A percentile compares a stretch with the other conserved stretches of the same genome.
phyloP scores from a whole-genome alignment of 2,329 filamentous ascomycete species.

The Ceratocystis cubensis region DNA sequence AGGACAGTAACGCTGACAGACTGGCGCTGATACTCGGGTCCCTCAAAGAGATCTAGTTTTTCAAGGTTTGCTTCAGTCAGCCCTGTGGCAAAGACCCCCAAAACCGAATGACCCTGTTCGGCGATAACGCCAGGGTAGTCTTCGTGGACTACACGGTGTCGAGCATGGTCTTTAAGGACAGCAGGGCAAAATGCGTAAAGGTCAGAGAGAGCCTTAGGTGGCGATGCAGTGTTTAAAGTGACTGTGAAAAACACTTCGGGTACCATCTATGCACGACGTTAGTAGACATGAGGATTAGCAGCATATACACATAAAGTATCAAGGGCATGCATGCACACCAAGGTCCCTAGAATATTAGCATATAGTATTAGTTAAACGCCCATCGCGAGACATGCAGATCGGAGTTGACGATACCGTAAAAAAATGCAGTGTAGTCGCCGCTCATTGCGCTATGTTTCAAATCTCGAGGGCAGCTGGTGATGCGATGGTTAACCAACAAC shows the following conservation, averaged over 20 bases:
- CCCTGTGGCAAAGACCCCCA: slow-evolving; percentile 65
- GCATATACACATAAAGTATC: not conserved
- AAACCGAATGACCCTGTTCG: slow-evolving; percentile 45
- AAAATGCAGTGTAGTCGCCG: slow-evolving; percentile 17
- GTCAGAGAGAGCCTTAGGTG: slow-evolving; percentile 37
- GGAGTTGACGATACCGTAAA: slow-evolving; percentile 32
- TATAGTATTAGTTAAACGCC: slow-evolving; percentile 12
- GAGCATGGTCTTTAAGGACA: slow-evolving; percentile 59
- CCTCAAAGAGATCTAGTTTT: slow-evolving; percentile 74
- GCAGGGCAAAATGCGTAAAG: slow-evolving; percentile 59
- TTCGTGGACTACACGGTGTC: slow-evolving; percentile 51
- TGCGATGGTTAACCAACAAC: not conserved
- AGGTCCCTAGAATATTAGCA: slow-evolving; percentile 26
- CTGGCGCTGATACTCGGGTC: slow-evolving; percentile 54
- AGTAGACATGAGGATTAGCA: slow-evolving; percentile 22
- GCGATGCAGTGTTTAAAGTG: slow-evolving; percentile 49
- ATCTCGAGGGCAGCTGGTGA: not conserved
- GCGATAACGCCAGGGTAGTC: slow-evolving; percentile 74
- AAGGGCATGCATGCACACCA: slow-evolving; percentile 26
- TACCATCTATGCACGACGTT: slow-evolving; percentile 48
- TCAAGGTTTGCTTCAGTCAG: slow-evolving; percentile 64
- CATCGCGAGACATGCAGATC: not conserved
- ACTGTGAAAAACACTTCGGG: slow-evolving; percentile 75
- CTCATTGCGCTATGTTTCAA: slow-evolving; percentile 10
- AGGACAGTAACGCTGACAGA: slow-evolving; percentile 42